phyloP scores from a whole-genome alignment of 1,284 basidiomycete species.

The Puccinia horiana region DNA sequence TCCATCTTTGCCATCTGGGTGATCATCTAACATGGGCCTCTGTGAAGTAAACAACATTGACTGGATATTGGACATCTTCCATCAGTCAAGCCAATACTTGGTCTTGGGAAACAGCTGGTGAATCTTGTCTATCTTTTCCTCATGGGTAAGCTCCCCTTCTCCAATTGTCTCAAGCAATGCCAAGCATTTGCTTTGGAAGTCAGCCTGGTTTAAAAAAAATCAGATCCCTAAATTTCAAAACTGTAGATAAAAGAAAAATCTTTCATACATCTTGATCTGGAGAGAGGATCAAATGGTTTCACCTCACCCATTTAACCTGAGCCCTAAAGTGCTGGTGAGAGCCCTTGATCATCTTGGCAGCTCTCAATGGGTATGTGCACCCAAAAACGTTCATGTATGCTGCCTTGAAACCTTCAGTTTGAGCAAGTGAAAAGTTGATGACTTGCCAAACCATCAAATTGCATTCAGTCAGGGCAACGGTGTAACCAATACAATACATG shows the following conservation, averaged over 20 bases:
- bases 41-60: neutral
- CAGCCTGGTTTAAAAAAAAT: too few species aligned
- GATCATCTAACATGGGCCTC: neutral
- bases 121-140: conserved; percentile 1
- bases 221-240: too few species aligned
- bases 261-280: neutral
- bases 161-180: neutral
- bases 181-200: too few species aligned
- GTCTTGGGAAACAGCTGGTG: neutral
- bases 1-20: neutral
- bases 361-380: neutral
- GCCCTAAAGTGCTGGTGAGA: too few species aligned
- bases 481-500: too few species aligned
- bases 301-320: too few species aligned
- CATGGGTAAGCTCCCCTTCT: neutral
- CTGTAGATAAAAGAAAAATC: too few species aligned
- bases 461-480: too few species aligned
- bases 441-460: too few species aligned
- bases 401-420: too few species aligned
- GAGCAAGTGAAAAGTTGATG: too few species aligned
- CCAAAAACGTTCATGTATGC: neutral
- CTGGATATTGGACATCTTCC: neutral
- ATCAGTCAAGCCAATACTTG: conserved; percentile 15
- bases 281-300: neutral
- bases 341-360: neutral